Evolutionary conservation across 345 rosid species (phyloP).

Genomic region (Citrus unshiu): DNA sequence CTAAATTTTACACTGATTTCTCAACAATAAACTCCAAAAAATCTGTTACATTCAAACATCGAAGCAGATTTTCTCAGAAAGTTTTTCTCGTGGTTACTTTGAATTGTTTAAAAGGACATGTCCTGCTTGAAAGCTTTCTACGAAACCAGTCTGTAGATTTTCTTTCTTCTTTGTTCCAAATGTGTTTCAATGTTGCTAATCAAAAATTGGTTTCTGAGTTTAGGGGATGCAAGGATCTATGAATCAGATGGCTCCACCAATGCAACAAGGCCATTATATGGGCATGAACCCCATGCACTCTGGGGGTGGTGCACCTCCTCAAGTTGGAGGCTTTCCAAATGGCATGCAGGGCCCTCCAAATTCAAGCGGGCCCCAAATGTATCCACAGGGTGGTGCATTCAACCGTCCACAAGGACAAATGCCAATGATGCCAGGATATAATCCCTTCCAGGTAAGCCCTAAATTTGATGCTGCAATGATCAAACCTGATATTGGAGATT

Average conservation of each 20-base stretch:
- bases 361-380: conserved; percentile 55
- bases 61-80: neutral
- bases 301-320: conserved; percentile 43
- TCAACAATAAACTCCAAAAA: neutral
- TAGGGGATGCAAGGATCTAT: conserved; percentile 87
- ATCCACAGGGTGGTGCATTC: conserved; percentile 68
- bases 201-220: neutral
- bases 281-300: conserved; percentile 70
- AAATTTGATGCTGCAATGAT: neutral
- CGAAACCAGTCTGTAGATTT: neutral
- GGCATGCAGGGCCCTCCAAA: conserved; percentile 73
- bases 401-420: conserved; percentile 77
- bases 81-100: neutral
- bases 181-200: neutral
- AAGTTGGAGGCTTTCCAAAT: conserved; percentile 61
- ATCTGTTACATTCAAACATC: neutral
- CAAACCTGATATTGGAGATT: neutral
- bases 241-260: conserved; percentile 70
- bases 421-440: conserved; percentile 84
- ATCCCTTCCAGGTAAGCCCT: conserved; percentile 68
- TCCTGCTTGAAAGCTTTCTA: neutral
- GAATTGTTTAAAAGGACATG: neutral
- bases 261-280: conserved; percentile 85
- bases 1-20: neutral
- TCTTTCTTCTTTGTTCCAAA: neutral